Conservation (phyloP, 495 filamentous ascomycete species). For the Usnea hakonensis region DNA sequence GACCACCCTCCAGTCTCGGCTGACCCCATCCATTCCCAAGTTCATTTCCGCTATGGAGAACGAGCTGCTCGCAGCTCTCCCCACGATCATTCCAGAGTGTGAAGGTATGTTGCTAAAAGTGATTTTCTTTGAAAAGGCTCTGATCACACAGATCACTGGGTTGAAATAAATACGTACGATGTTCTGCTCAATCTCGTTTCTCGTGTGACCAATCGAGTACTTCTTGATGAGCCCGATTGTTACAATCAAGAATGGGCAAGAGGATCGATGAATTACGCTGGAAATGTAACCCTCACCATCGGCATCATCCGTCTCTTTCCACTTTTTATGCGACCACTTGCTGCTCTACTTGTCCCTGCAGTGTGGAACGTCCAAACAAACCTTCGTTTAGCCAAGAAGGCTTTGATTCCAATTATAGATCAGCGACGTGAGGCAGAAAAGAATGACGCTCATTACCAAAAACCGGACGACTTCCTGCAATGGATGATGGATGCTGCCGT, state of each 20-base stretch:
- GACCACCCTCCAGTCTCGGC: too few species aligned
- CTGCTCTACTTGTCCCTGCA: slow-evolving; percentile 13
- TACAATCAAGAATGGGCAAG: slow-evolving; percentile 37
- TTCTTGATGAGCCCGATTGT: slow-evolving; percentile 37
- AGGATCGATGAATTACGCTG: slow-evolving; percentile 35
- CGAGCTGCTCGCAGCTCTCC: too few species aligned
- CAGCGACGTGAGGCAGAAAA: background rate
- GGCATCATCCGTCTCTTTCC: slow-evolving; percentile 31
- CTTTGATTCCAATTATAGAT: background rate
- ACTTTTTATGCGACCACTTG: slow-evolving; percentile 32
- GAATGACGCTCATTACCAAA: background rate
- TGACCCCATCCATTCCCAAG: too few species aligned
- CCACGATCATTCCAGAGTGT: too few species aligned
- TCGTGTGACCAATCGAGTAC: slow-evolving; percentile 33
- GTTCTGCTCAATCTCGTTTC: background rate
- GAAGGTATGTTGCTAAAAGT: too few species aligned
- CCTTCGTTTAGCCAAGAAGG: background rate
- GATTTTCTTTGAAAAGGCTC: too few species aligned
- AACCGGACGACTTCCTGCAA: background rate
- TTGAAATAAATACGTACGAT: too few species aligned
- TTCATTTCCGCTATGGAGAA: too few species aligned
- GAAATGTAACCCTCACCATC: slow-evolving; percentile 29
- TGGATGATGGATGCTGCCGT: background rate
- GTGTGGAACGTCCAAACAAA: background rate
- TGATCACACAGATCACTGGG: too few species aligned